These are phyloP conservation scores for Lepidium aucheri DNA, from an alignment of 345 rosid species.

Conservation along the genomic window DNA sequence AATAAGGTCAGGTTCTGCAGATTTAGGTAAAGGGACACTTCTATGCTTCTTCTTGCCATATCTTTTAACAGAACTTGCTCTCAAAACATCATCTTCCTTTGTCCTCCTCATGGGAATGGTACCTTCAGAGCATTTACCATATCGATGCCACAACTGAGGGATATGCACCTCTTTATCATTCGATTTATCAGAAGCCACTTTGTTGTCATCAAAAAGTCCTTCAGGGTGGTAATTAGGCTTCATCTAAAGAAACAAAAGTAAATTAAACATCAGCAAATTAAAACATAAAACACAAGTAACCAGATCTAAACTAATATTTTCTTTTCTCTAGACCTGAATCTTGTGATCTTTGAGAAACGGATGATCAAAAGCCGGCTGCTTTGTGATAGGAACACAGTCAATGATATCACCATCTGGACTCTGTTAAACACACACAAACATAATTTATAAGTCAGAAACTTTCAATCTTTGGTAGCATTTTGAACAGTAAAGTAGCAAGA, in stretches of 20 bases:
- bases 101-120: slow-evolving; percentile 92
- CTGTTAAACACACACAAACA: slow-evolving; percentile 27
- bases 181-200: slow-evolving; percentile 38
- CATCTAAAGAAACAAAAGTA: slow-evolving; percentile 37
- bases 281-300: neutral
- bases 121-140: slow-evolving; percentile 65
- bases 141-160: slow-evolving; percentile 73
- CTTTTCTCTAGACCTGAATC: slow-evolving; percentile 58
- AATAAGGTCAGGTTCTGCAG: slow-evolving; percentile 78
- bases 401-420: slow-evolving; percentile 77
- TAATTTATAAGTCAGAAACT: neutral
- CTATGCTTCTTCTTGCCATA: slow-evolving; percentile 87
- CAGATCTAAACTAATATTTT: neutral
- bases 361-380: slow-evolving; percentile 97
- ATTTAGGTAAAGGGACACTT: slow-evolving; percentile 73
- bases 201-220: slow-evolving; percentile 74
- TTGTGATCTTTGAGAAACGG: slow-evolving; percentile 93
- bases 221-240: slow-evolving; percentile 85
- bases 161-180: slow-evolving; percentile 48
- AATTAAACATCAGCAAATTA: neutral
- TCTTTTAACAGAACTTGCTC: slow-evolving; percentile 93
- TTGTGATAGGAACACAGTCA: slow-evolving; percentile 76
- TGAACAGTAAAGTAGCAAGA: neutral
- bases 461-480: neutral
- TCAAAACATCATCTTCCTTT: slow-evolving; percentile 71